Evolutionary conservation across 805 yeast species (phyloP).

Genomic region (Metschnikowia cerradonensis): DNA sequence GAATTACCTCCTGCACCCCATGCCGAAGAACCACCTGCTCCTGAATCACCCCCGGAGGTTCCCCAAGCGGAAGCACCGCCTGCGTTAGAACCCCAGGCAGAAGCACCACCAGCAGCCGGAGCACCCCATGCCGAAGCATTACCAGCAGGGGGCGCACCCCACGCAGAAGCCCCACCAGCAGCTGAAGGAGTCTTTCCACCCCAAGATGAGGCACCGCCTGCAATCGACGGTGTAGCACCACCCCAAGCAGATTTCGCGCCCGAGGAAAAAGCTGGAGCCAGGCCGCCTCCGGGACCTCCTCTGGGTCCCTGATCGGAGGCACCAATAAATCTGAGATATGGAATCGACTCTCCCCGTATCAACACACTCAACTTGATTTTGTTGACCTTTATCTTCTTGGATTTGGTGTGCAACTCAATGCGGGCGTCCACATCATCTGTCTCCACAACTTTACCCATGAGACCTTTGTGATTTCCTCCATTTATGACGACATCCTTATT

Average conservation of each 20-base stretch:
- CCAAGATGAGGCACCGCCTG: conserved; percentile 43
- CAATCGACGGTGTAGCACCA: conserved; percentile 22
- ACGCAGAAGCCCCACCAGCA: conserved; percentile 40
- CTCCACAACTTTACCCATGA: conserved; percentile 88
- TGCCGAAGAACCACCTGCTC: conserved; percentile 15
- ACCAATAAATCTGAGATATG: conserved; percentile 76
- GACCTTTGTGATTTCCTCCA: conserved; percentile 92
- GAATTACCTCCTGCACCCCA: conserved; percentile 22
- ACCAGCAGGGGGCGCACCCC: conserved; percentile 31
- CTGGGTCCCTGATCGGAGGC: conserved; percentile 28
- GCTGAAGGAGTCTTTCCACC: conserved; percentile 11
- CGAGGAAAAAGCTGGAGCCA: conserved; percentile 34
- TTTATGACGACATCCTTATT: conserved; percentile 83
- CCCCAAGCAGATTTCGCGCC: conserved; percentile 57
- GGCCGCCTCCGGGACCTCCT: conserved; percentile 18
- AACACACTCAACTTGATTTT: conserved; percentile 72
- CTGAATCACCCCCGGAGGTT: conserved; percentile 3
- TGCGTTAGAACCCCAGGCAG: conserved; percentile 36
- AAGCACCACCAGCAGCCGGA: conserved; percentile 25
- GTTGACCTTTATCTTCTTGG: conserved; percentile 79
- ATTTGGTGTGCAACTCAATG: conserved; percentile 89
- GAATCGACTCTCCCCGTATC: conserved; percentile 65
- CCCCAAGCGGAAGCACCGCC: conserved; percentile 41
- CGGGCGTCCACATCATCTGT: conserved; percentile 90
- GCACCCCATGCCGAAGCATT: conserved; percentile 24